Evolutionary conservation across 108 stramenopile species (phyloP).

Genomic region (Pseudonitzschia multiseries): DNA sequence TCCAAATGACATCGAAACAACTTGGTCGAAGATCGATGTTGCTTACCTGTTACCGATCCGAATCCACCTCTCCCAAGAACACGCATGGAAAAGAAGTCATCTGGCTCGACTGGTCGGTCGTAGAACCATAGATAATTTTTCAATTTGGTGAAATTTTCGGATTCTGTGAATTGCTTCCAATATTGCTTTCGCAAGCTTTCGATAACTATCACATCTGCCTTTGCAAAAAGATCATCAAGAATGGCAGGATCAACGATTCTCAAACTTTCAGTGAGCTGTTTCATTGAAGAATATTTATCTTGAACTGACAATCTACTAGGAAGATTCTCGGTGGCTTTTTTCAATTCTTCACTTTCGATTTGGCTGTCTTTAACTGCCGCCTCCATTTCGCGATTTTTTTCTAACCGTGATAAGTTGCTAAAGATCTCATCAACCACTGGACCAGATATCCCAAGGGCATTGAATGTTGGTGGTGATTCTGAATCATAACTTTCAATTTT

Average conservation of each 20-base stretch:
- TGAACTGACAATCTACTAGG: conserved; percentile 12
- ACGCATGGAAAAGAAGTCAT: conserved; percentile 93
- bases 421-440: conserved; percentile 14
- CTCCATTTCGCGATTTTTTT: not conserved
- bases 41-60: conserved; percentile 89
- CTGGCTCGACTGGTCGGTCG: conserved; percentile 74
- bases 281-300: conserved; percentile 24
- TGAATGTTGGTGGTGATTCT: not conserved
- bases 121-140: conserved; percentile 77
- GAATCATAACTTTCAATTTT: conserved; percentile 12
- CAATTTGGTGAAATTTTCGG: conserved; percentile 52
- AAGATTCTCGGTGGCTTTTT: not conserved
- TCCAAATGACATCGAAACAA: not conserved
- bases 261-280: conserved; percentile 30
- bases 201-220: conserved; percentile 59
- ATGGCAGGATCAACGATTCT: conserved; percentile 18
- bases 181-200: conserved; percentile 57
- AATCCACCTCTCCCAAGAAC: conserved; percentile 93
- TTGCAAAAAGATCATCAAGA: conserved; percentile 61
- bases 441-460: conserved; percentile 49
- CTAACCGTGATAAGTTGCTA: not conserved
- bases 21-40: not conserved
- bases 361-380: not conserved
- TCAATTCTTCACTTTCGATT: conserved; percentile 9
- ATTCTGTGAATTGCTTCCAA: conserved; percentile 61